Evolutionary conservation across 2,329 filamentous ascomycete species (phyloP).

Genomic region (Hypoxylon sp.): DNA sequence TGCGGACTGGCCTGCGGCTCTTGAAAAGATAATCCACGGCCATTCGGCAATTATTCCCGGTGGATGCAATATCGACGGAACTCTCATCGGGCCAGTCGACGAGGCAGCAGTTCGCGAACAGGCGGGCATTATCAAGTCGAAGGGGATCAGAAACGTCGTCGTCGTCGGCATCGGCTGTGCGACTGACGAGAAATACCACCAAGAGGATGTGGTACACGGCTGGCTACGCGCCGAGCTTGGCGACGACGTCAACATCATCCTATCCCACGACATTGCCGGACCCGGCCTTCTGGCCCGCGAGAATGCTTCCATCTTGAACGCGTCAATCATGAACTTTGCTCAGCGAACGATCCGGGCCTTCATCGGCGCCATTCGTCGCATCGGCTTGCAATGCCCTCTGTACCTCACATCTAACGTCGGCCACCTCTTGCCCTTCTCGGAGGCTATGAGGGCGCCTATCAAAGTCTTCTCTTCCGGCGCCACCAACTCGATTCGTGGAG

Average conservation of each 20-base stretch:
- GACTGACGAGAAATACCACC: slow-evolving; percentile 58
- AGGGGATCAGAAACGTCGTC: slow-evolving; percentile 58
- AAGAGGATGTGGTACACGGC: slow-evolving; percentile 59
- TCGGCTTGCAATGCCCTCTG: slow-evolving; percentile 63
- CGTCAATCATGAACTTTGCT: slow-evolving; percentile 67
- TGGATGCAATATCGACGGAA: slow-evolving; percentile 62
- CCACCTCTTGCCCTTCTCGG: slow-evolving; percentile 63
- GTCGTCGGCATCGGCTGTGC: slow-evolving; percentile 62
- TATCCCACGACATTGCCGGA: slow-evolving; percentile 62
- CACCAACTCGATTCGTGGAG: slow-evolving; percentile 71
- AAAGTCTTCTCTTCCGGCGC: slow-evolving; percentile 70
- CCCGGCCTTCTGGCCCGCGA: slow-evolving; percentile 68
- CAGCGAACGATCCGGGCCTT: slow-evolving; percentile 66
- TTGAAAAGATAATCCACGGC: slow-evolving; percentile 58
- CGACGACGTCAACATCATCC: slow-evolving; percentile 57
- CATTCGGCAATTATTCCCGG: slow-evolving; percentile 59
- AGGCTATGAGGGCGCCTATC: slow-evolving; percentile 66
- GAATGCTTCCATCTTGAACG: slow-evolving; percentile 72
- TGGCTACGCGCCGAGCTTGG: slow-evolving; percentile 53
- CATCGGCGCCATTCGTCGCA: slow-evolving; percentile 58
- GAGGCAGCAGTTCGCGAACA: slow-evolving; percentile 53
- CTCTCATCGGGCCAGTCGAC: slow-evolving; percentile 57
- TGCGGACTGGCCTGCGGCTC: slow-evolving; percentile 61
- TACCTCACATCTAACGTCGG: slow-evolving; percentile 73
- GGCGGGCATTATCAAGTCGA: slow-evolving; percentile 52